Evolutionary conservation across 2,329 filamentous ascomycete genomes (phyloP).

Genomic region (Fusarium beomiforme): DNA sequence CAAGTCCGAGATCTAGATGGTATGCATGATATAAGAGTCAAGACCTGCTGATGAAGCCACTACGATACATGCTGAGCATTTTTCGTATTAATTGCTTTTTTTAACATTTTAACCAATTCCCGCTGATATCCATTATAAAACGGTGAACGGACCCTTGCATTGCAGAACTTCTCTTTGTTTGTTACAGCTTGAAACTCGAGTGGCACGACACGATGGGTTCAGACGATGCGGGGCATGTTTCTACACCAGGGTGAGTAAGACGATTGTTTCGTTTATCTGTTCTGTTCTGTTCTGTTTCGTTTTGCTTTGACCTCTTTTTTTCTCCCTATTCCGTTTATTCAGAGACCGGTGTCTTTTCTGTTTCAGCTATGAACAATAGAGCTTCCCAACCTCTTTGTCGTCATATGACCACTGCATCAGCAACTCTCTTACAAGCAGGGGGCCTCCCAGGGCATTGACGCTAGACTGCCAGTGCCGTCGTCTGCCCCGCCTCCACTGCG

Average conservation of each 20-base stretch:
- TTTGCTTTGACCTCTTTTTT: neutral
- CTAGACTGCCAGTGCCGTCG: conserved; percentile 20
- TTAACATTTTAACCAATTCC: neutral
- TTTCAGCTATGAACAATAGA: neutral
- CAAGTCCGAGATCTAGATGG: conserved; percentile 4
- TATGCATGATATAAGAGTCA: conserved; percentile 24
- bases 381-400: neutral
- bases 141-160: neutral
- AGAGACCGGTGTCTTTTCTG: conserved; percentile 5
- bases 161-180: conserved; percentile 1
- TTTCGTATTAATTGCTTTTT: neutral
- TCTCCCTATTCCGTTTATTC: neutral
- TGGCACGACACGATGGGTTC: conserved; percentile 41
- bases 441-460: conserved; percentile 20
- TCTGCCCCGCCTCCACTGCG: conserved; percentile 19
- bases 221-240: conserved; percentile 33
- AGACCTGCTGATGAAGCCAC: neutral
- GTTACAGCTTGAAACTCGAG: conserved; percentile 31
- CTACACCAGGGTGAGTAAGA: conserved; percentile 31
- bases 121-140: neutral
- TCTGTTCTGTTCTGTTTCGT: conserved; percentile 18
- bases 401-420: conserved; percentile 24
- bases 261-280: conserved; percentile 26
- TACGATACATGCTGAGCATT: neutral
- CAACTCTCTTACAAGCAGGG: conserved; percentile 20